These are phyloP conservation scores for Phylloporus arenicola DNA, from an alignment of 768 basidiomycete genomes.

Conservation along the genomic window DNA sequence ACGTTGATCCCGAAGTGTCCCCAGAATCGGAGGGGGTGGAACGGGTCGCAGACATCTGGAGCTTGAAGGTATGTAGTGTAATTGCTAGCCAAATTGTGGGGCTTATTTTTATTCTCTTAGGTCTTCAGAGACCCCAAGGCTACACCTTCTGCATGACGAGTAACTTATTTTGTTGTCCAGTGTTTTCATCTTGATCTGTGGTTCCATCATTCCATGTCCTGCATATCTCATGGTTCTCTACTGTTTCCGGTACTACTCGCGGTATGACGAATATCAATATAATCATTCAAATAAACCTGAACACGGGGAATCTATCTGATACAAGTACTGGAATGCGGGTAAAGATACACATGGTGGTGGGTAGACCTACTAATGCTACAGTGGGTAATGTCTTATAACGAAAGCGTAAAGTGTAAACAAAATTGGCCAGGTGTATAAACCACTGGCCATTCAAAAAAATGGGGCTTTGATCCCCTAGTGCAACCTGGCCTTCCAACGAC, in stretches of 20 bases:
- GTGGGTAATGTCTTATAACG: conserved; percentile 2
- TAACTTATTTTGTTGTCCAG: conserved; percentile 19
- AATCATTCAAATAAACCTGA: neutral
- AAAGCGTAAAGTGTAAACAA: conserved; percentile 1
- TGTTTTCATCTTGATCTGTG: conserved; percentile 8
- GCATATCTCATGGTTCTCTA: conserved; percentile 6
- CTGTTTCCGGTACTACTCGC: neutral
- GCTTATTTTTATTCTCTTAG: conserved; percentile 21
- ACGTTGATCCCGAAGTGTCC: conserved; percentile 31
- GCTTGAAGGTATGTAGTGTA: conserved; percentile 50
- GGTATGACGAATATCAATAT: neutral
- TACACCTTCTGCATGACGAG: conserved; percentile 18
- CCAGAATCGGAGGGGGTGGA: conserved; percentile 36
- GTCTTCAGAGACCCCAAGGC: conserved; percentile 44
- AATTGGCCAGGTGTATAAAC: neutral
- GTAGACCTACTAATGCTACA: conserved; percentile 1
- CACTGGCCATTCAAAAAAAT: neutral
- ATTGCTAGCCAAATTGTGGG: neutral
- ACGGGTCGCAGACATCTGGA: conserved; percentile 69
- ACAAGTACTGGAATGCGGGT: conserved; percentile 4
- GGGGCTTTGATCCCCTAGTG: conserved; percentile 6
- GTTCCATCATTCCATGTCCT: conserved; percentile 6
- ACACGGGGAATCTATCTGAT: conserved; percentile 9
- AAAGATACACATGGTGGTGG: conserved; percentile 16
- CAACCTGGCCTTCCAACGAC: conserved; percentile 36